Evolutionary conservation across 257 asterid species (phyloP), one percentile per base, ranked within the genome.

Genomic region (Thymus quinquecostatus): DNA sequence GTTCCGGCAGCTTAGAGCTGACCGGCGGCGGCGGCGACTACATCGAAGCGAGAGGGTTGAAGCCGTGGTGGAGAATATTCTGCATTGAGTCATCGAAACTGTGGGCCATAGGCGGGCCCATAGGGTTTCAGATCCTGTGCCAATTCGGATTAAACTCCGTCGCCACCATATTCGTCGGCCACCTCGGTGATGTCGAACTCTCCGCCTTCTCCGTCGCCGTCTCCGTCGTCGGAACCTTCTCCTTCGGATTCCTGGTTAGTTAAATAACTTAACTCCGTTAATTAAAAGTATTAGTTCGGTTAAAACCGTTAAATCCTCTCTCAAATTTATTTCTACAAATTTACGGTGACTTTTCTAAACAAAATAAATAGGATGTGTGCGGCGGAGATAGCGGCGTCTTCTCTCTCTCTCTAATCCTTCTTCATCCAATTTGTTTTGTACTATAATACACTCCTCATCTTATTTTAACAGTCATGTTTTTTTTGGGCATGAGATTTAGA

Each of bases 161-260:
- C 66, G 72, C 89, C 68, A 70, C 79, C 58, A 80, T 85, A 70
- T 85, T 85, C 76, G 87, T 80, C 61, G 89, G 89, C 59, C 89
- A 82, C 51, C 58, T 85, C 48, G 89, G 89, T 0, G 82, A 82
- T 33, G 27, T 82, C 9, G 80, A 85, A 47, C 87, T 82, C 64
- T 82, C 89, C 0, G 86, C 89, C 3, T 81, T 85, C 49, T 80
- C 89, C 8, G 76, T 85, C 45, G 83, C 87, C 6, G 45, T 62
- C 33, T 80, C 87, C 1, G 89, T 85, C 69, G 61, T 82, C 60
- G 85, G 81, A 1, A 80, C 85, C 1, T 85, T 85, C 56, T 56
- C 89, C 5, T 85, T 85, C 60, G 89, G 89, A 28, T 80, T 85
- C 77, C 72, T 82, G 89, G 89, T 85, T 4, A 28, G 81, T 54